phyloP scores from a whole-genome alignment of 495 filamentous ascomycete species.

The Ascodesmis nigricans region DNA sequence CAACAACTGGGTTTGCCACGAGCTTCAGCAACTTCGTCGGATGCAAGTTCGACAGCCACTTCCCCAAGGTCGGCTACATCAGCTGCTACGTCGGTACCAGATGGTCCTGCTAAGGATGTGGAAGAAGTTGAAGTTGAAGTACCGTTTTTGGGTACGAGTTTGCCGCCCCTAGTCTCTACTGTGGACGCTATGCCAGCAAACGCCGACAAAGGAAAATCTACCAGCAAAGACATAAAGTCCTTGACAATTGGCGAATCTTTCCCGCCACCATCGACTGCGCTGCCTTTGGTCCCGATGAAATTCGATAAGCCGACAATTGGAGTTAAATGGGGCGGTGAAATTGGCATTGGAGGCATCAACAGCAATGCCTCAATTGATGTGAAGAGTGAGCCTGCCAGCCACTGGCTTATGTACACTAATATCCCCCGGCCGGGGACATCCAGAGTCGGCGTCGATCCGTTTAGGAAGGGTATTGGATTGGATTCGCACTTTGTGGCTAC shows the following conservation, averaged over 20 bases:
- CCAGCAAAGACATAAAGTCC: conserved; percentile 6
- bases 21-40: conserved; percentile 9
- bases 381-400: conserved; percentile 22
- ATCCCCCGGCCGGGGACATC: conserved; percentile 5
- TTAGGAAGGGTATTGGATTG: conserved; percentile 13
- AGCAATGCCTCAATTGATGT: conserved; percentile 8
- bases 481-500: conserved; percentile 24
- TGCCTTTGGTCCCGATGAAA: conserved; percentile 33
- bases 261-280: conserved; percentile 32
- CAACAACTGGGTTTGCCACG: conserved; percentile 3
- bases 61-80: conserved; percentile 8
- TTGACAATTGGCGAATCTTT: conserved; percentile 43
- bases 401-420: conserved; percentile 31
- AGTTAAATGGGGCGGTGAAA: conserved; percentile 16
- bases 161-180: conserved; percentile 16
- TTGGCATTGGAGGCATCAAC: conserved; percentile 11
- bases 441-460: conserved; percentile 10
- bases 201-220: neutral
- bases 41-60: conserved; percentile 12
- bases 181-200: conserved; percentile 13
- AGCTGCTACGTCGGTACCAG: conserved; percentile 12
- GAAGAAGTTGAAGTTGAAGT: too few relatives aligned
- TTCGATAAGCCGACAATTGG: conserved; percentile 5
- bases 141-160: too few relatives aligned
- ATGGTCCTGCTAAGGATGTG: too few relatives aligned